Evolutionary conservation across 352 stramenopile genomes (phyloP).

Genomic region (Phytophthora gonapodyides): DNA sequence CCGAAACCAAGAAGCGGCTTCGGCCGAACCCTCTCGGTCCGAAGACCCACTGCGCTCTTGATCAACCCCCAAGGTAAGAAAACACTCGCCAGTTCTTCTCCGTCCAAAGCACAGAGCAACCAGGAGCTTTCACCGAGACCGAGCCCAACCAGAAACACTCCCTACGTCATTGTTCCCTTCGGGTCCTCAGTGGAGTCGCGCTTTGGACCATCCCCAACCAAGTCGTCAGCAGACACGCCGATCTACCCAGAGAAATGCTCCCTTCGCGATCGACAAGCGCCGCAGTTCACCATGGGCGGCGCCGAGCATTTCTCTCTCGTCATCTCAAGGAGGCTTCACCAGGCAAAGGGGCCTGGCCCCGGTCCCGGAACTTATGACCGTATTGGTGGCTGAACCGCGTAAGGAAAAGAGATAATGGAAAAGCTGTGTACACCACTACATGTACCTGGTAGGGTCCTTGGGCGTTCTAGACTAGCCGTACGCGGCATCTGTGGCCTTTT

Average conservation of each 20-base stretch:
- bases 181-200: slow-evolving; percentile 38
- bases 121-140: slow-evolving; percentile 8
- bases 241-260: slow-evolving; percentile 38
- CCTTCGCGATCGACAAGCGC: slow-evolving; percentile 22
- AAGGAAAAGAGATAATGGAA: neutral
- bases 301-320: slow-evolving; percentile 48
- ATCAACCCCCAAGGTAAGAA: neutral
- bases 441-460: neutral
- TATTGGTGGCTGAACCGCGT: slow-evolving; percentile 24
- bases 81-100: neutral
- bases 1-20: slow-evolving; percentile 37
- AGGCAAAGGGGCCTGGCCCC: slow-evolving; percentile 31
- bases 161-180: slow-evolving; percentile 25
- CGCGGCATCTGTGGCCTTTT: no score
- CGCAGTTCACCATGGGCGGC: slow-evolving; percentile 31
- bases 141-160: slow-evolving; percentile 3
- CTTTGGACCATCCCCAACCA: slow-evolving; percentile 25
- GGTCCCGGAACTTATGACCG: slow-evolving; percentile 50
- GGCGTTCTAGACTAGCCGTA: neutral
- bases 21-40: slow-evolving; percentile 19
- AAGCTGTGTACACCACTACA: neutral
- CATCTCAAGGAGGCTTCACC: slow-evolving; percentile 31
- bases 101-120: slow-evolving; percentile 2
- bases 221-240: neutral
- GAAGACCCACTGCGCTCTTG: slow-evolving; percentile 7